Conservation (phyloP, 1,139 yeast genomes). For the Hemisphaericaspora xylanilytica region DNA sequence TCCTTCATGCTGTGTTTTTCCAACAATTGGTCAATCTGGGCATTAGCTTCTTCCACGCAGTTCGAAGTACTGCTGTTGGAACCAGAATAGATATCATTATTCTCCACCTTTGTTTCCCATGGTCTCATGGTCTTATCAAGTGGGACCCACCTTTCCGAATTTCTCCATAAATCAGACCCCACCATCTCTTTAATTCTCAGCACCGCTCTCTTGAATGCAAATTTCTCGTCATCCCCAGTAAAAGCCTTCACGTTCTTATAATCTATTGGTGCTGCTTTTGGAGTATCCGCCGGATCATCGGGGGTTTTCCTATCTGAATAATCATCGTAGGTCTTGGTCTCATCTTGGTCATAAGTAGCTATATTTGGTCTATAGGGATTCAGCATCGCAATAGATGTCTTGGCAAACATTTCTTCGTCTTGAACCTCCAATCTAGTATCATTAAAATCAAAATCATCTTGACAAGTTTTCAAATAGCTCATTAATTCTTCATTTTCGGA, state of each 20-base stretch:
- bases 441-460: conserved; percentile 14
- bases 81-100: not conserved
- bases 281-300: conserved; percentile 6
- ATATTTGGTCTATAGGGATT: conserved; percentile 72
- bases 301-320: conserved; percentile 4
- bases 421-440: conserved; percentile 43
- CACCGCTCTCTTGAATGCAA: conserved; percentile 72
- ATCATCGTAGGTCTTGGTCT: conserved; percentile 38
- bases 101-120: conserved; percentile 44
- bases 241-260: conserved; percentile 55
- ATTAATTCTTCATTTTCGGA: conserved; percentile 17
- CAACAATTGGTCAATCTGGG: conserved; percentile 6
- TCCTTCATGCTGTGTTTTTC: conserved; percentile 11
- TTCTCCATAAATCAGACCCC: conserved; percentile 53
- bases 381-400: conserved; percentile 56
- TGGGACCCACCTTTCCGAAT: conserved; percentile 52
- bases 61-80: not conserved
- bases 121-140: conserved; percentile 53
- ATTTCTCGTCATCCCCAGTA: conserved; percentile 76
- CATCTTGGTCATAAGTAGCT: conserved; percentile 52
- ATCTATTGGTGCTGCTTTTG: conserved; percentile 19
- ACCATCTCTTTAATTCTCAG: conserved; percentile 70
- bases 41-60: not conserved
- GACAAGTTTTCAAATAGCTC: conserved; percentile 13
- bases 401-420: conserved; percentile 69